Conservation (phyloP, 768 basidiomycete genomes). For the Kwoniella heveanensis region DNA sequence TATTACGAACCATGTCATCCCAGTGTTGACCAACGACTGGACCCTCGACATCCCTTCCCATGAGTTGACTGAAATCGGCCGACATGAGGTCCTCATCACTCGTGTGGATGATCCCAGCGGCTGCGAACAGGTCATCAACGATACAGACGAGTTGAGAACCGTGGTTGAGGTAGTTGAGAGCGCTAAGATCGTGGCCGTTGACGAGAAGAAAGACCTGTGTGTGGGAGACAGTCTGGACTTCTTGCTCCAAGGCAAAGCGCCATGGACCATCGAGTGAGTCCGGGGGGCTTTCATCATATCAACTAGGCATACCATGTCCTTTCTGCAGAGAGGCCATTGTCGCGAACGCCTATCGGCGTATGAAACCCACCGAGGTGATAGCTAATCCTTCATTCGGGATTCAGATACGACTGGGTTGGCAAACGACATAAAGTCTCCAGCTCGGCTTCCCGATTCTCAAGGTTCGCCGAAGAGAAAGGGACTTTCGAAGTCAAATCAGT, state of each 20-base stretch:
- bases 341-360: background rate
- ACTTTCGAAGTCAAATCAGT: slow-evolving; percentile 83
- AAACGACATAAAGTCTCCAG: slow-evolving; percentile 73
- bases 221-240: slow-evolving; percentile 88
- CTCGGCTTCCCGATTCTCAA: slow-evolving; percentile 79
- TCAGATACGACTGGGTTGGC: slow-evolving; percentile 78
- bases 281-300: too few species aligned
- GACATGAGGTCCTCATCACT: slow-evolving; percentile 76
- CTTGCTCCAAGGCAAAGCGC: slow-evolving; percentile 88
- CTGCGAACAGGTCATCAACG: slow-evolving; percentile 70
- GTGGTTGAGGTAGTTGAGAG: slow-evolving; percentile 90
- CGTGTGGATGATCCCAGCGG: slow-evolving; percentile 76
- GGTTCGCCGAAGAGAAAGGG: slow-evolving; percentile 77
- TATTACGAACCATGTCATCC: slow-evolving; percentile 60
- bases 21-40: slow-evolving; percentile 62
- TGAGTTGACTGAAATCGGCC: slow-evolving; percentile 74
- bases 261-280: slow-evolving; percentile 76
- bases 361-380: background rate
- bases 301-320: too few species aligned
- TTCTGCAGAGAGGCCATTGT: background rate
- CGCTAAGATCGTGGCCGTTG: slow-evolving; percentile 84
- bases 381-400: background rate
- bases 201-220: slow-evolving; percentile 77
- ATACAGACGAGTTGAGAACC: slow-evolving; percentile 59
- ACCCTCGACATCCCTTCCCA: slow-evolving; percentile 68